phyloP scores from a whole-genome alignment of 805 yeast genomes.

The Yamadazyma tumulicola region DNA sequence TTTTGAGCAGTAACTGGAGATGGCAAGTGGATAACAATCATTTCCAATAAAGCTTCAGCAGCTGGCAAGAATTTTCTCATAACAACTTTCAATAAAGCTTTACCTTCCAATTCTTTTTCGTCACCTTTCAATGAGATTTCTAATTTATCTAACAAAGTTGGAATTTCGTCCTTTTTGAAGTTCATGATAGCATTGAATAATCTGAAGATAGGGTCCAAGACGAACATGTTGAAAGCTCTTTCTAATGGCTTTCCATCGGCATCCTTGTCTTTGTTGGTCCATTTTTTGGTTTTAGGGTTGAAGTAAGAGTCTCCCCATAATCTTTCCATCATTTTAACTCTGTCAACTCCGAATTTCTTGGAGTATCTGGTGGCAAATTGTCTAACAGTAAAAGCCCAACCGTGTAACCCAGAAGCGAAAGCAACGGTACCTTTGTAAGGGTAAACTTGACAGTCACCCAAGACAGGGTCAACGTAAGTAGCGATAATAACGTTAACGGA shows the following conservation, averaged over 20 bases:
- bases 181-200: constrained; percentile 96
- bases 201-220: constrained; percentile 98
- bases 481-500: constrained; percentile 98
- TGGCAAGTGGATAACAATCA: constrained; percentile 98
- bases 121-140: constrained; percentile 92
- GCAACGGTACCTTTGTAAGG: constrained; percentile 99
- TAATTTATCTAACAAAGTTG: constrained; percentile 86
- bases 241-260: constrained; percentile 94
- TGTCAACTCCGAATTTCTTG: constrained; percentile 99
- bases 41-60: constrained; percentile 98
- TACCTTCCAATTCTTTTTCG: constrained; percentile 98
- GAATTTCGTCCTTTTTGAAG: constrained; percentile 97
- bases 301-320: constrained; percentile 99
- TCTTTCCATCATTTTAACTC: constrained; percentile 96
- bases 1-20: constrained; percentile 99
- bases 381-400: constrained; percentile 99
- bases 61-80: constrained; percentile 99
- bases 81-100: constrained; percentile 95
- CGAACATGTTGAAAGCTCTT: constrained; percentile 99
- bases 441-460: constrained; percentile 98
- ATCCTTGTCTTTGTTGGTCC: constrained; percentile 95
- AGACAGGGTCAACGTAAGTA: constrained; percentile 83
- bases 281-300: constrained; percentile 99
- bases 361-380: constrained; percentile 98
- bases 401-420: constrained; percentile 99